Evolutionary conservation across 2,329 filamentous ascomycete genomes (phyloP).

Genomic region (Dothidotthia symphoricarpi): DNA sequence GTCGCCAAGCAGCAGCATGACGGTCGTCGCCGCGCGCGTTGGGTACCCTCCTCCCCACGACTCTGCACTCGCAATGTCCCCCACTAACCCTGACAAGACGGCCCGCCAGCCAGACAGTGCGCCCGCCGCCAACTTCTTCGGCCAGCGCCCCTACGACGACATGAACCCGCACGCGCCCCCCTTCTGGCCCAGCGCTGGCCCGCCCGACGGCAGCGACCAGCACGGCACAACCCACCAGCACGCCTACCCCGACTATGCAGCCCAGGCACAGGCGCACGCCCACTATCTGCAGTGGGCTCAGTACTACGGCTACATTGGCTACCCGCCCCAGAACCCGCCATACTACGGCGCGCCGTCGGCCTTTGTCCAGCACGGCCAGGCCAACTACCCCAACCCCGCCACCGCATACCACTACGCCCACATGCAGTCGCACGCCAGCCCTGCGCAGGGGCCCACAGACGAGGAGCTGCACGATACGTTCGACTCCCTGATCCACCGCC

Average conservation of each 20-base stretch:
- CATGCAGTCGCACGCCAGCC: constrained; percentile 14
- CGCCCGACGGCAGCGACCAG: constrained; percentile 10
- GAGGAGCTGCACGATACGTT: constrained; percentile 22
- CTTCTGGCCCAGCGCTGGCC: constrained; percentile 16
- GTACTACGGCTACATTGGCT: constrained; percentile 6
- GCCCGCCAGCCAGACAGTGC: constrained; percentile 22
- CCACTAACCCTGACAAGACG: constrained; percentile 28
- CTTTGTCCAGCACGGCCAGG: constrained; percentile 10
- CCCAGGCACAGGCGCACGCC: constrained; percentile 17
- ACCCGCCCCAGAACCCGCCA: constrained; percentile 8
- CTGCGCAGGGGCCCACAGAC: constrained; percentile 11
- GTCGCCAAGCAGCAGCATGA: no score
- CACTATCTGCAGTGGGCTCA: constrained; percentile 24
- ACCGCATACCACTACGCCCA: constrained; percentile 11
- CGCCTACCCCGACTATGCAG: constrained; percentile 10
- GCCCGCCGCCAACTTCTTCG: constrained; percentile 7
- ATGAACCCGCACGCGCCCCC: constrained; percentile 21
- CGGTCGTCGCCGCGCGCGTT: constrained; percentile 19
- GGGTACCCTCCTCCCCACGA: constrained; percentile 28
- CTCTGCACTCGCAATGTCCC: constrained; percentile 21
- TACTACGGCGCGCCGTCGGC: constrained; percentile 10
- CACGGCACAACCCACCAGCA: constrained; percentile 10
- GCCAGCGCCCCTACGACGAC: constrained; percentile 15
- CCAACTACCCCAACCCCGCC: constrained; percentile 12
- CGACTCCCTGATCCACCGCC: constrained; percentile 12